phyloP scores from a whole-genome alignment of 2,329 filamentous ascomycete genomes.

The Sphaerulina populicola region DNA sequence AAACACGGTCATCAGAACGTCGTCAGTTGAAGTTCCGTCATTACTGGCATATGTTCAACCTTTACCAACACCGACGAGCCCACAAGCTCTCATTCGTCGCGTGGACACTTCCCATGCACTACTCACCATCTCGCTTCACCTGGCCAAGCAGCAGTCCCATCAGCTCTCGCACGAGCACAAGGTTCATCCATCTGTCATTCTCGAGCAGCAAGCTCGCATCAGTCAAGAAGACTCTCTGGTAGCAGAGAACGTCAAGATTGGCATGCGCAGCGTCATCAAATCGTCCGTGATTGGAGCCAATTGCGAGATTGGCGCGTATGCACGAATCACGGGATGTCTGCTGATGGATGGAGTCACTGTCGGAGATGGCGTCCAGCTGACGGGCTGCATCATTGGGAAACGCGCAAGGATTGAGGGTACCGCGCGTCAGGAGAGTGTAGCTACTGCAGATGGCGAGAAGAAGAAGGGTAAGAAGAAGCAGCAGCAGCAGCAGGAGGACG shows the following conservation, averaged over 20 bases:
- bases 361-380: conserved; percentile 74
- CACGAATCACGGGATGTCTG: conserved; percentile 75
- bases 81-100: conserved; percentile 63
- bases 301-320: conserved; percentile 78
- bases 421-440: conserved; percentile 16
- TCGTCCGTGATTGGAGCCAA: conserved; percentile 81
- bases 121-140: conserved; percentile 69
- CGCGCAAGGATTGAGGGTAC: conserved; percentile 69
- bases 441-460: conserved; percentile 39
- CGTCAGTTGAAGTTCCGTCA: conserved; percentile 52
- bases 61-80: conserved; percentile 17
- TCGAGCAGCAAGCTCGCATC: conserved; percentile 73
- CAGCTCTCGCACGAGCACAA: conserved; percentile 72
- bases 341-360: conserved; percentile 88
- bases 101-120: conserved; percentile 82
- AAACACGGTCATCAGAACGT: conserved; percentile 10
- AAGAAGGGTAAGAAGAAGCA: conserved; percentile 39
- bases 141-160: conserved; percentile 66
- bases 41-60: conserved; percentile 78
- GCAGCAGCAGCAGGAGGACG: no score
- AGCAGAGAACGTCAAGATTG: conserved; percentile 79
- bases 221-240: conserved; percentile 74
- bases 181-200: conserved; percentile 71
- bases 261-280: conserved; percentile 86
- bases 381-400: conserved; percentile 77